Evolutionary conservation across 2,329 filamentous ascomycete genomes (phyloP).

Genomic region (Fusarium chaquense): DNA sequence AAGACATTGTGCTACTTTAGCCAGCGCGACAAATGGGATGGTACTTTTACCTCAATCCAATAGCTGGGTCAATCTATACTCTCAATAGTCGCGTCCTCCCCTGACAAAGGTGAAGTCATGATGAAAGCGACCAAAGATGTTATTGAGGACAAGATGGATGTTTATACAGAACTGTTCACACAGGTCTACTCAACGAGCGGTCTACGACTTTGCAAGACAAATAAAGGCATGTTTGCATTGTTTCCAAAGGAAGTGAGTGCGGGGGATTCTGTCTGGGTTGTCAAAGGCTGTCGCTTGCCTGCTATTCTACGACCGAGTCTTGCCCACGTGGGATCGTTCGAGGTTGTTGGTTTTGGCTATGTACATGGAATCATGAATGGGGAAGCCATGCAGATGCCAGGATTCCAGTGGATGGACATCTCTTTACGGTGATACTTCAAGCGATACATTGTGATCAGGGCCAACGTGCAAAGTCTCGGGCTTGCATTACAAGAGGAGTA

Average conservation of each 20-base stretch:
- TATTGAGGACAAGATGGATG: rapidly evolving
- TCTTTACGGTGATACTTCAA: background rate
- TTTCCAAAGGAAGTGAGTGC: rapidly evolving
- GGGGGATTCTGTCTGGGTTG: background rate
- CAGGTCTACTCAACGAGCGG: background rate
- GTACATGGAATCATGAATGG: constrained; percentile 4
- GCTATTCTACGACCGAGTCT: background rate
- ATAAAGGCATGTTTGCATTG: background rate
- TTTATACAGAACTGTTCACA: rapidly evolving
- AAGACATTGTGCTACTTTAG: background rate
- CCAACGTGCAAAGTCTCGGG: too few species aligned
- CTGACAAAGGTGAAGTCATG: rapidly evolving
- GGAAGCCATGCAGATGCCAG: background rate
- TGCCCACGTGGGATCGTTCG: rapidly evolving
- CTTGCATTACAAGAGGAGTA: too few species aligned
- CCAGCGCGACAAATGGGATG: background rate
- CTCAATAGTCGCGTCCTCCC: rapidly evolving
- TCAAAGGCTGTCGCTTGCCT: background rate
- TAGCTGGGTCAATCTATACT: rapidly evolving
- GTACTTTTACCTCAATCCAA: rapidly evolving
- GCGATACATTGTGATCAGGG: background rate
- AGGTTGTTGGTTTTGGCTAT: background rate
- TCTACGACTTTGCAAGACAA: background rate
- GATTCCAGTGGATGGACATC: background rate
- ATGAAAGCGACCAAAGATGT: rapidly evolving